Evolutionary conservation across 1,284 basidiomycete species (phyloP), one percentile per base, ranked within the genome.

Genomic region (Chalciporus piperatoides): DNA sequence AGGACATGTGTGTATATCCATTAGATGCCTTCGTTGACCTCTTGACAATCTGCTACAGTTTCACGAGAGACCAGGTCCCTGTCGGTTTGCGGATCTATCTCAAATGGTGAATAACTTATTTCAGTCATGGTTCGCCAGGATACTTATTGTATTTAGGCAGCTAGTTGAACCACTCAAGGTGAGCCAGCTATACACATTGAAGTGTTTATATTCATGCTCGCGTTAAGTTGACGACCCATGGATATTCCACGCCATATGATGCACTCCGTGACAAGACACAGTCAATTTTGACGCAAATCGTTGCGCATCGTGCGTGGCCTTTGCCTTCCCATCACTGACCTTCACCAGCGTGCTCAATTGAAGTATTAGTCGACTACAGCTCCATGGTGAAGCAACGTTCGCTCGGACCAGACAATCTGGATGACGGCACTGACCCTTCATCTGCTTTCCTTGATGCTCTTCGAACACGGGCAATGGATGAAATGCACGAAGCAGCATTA

Each of bases 51-150:
- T 19, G 15, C 15, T 25, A 15, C 51, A 89, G 86, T 56, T 89
- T 85, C 64, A 90, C 88, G 15, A 78, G 85, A 33, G 87, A 90
- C 60, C 88, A 90, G 71, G 87, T 90, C 7, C 88, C 88, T 30
- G 88, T 90, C 55, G 81, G 82, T 69, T 70, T 90, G 66, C 88
- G 83, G 8, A 84, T 90, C 53, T 90, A 90, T 62, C 73, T 90
- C 50, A 89, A 89, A 65, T 90, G 87, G 84, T 67, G 43, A 54
- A 63, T 50, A 4, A 6, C 27, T 5, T 28, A 6, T 42, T 43
- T 48, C 19, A 2, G 14, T n/a, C 6, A 32, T 17, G 24, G 27
- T 8, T 38, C 28, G 7, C 24, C 17, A 14, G 28, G 33, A 39
- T 25, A 32, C 23, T 46, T 17, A 45, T 30, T 10, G 15, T 25